Percentiles rank a stretch among this genome's conserved stretches.
Evolutionary conservation across 768 basidiomycete species (phyloP).

Genomic region (Lepiota brunneoincarnata): DNA sequence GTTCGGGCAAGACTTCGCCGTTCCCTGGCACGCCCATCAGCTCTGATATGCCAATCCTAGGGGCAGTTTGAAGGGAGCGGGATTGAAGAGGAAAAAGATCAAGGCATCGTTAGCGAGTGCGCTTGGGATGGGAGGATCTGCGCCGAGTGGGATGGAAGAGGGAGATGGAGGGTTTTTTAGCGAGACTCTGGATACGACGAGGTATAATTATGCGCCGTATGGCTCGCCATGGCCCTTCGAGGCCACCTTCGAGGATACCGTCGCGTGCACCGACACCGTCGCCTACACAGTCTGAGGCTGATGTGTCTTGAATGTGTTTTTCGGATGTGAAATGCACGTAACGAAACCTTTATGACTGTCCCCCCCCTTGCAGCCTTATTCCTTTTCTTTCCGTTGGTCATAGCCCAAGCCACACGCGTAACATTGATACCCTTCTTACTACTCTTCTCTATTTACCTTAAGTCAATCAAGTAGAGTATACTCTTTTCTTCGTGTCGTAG

Average conservation of each 20-base stretch:
- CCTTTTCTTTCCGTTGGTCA: too few relatives aligned
- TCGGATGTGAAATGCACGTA: too few relatives aligned
- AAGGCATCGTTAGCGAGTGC: slow-evolving; percentile 41
- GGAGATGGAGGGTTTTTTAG: slow-evolving; percentile 15
- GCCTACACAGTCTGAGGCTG: not conserved
- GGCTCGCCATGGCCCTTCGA: slow-evolving; percentile 39
- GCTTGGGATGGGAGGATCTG: slow-evolving; percentile 31
- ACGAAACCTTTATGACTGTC: too few relatives aligned
- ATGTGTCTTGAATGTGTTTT: too few relatives aligned
- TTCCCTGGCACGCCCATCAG: slow-evolving; percentile 36
- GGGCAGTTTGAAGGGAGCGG: slow-evolving; percentile 49
- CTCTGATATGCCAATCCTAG: slow-evolving; percentile 56
- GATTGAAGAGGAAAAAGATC: slow-evolving; percentile 31
- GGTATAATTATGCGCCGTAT: slow-evolving; percentile 38
- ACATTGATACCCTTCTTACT: too few relatives aligned
- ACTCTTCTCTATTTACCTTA: too few relatives aligned
- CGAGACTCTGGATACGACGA: slow-evolving; percentile 32
- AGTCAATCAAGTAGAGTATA: too few relatives aligned
- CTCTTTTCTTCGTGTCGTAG: too few relatives aligned
- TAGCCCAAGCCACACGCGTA: too few relatives aligned
- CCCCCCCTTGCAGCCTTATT: too few relatives aligned
- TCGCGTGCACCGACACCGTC: slow-evolving; percentile 26
- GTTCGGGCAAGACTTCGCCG: slow-evolving; percentile 16
- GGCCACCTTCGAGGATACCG: slow-evolving; percentile 31
- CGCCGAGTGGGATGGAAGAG: slow-evolving; percentile 7